These are phyloP conservation scores for Globisporangium emineosum DNA, from an alignment of 352 stramenopile genomes.

Conservation along the genomic window DNA sequence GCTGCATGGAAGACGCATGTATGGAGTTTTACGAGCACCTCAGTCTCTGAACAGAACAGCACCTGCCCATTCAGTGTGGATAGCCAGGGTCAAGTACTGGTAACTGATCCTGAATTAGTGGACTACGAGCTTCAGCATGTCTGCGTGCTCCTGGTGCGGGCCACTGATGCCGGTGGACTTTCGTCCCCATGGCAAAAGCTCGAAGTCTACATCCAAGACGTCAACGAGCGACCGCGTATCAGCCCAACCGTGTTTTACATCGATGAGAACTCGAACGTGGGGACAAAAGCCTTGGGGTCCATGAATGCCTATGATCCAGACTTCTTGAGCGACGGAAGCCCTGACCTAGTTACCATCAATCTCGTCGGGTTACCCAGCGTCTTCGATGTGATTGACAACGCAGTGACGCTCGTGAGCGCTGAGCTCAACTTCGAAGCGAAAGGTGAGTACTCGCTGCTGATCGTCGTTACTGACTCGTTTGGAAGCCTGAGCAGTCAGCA, in stretches of 20 bases:
- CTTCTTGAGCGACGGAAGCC: not conserved
- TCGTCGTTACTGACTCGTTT: constrained; percentile 3
- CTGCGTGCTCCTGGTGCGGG: constrained; percentile 3
- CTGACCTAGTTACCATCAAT: not conserved
- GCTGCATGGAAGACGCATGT: constrained; percentile 2
- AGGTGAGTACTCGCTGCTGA: constrained; percentile 5
- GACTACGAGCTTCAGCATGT: constrained; percentile 12
- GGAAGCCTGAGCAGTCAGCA: constrained; percentile 13
- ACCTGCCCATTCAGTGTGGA: constrained; percentile 7
- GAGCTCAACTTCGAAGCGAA: constrained; percentile 7
- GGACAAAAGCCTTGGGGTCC: not conserved
- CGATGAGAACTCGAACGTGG: constrained; percentile 5
- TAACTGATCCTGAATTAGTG: not conserved
- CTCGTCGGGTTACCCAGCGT: not conserved
- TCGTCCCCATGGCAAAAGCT: constrained; percentile 12
- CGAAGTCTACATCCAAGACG: constrained; percentile 8
- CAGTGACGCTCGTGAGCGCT: constrained; percentile 1
- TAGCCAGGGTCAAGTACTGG: constrained; percentile 1
- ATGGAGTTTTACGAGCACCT: not conserved
- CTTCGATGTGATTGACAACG: constrained; percentile 9
- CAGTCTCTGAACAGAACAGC: not conserved
- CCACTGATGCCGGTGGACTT: constrained; percentile 7
- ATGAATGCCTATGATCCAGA: constrained; percentile 11
- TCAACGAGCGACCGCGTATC: constrained; percentile 6
- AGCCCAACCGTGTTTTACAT: constrained; percentile 7